Evolutionary conservation across 2,329 filamentous ascomycete genomes (phyloP).

Genomic region (Paecilomyces sp.): DNA sequence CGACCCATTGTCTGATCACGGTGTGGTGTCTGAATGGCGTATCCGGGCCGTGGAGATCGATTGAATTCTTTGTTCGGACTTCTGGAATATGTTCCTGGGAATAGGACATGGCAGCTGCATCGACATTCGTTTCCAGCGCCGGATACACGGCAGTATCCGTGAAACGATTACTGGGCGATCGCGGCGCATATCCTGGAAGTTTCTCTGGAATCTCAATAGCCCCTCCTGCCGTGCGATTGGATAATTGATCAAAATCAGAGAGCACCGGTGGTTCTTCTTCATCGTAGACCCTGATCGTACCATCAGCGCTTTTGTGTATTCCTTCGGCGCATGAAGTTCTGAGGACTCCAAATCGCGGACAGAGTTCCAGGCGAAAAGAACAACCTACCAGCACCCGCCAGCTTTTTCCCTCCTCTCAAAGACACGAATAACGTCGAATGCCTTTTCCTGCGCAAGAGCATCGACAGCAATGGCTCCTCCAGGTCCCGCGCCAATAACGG

Average conservation of each 20-base stretch:
- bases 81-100: slow-evolving; percentile 49
- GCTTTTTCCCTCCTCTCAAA: slow-evolving; percentile 55
- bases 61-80: slow-evolving; percentile 33
- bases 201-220: slow-evolving; percentile 40
- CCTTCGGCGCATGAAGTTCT: neutral
- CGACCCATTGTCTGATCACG: slow-evolving; percentile 50
- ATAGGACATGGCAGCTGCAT: slow-evolving; percentile 53
- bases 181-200: slow-evolving; percentile 42
- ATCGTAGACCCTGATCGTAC: slow-evolving; percentile 20
- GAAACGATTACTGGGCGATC: slow-evolving; percentile 42
- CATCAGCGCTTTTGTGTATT: neutral
- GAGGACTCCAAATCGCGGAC: neutral
- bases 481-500: slow-evolving; percentile 56
- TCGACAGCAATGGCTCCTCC: slow-evolving; percentile 55
- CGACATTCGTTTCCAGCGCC: slow-evolving; percentile 59
- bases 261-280: slow-evolving; percentile 31
- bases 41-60: slow-evolving; percentile 46
- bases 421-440: slow-evolving; percentile 53
- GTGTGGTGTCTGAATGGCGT: slow-evolving; percentile 58
- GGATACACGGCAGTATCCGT: slow-evolving; percentile 56
- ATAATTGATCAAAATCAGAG: slow-evolving; percentile 41
- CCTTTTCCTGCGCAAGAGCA: slow-evolving; percentile 51
- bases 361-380: neutral
- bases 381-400: slow-evolving; percentile 54
- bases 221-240: slow-evolving; percentile 44